These are phyloP conservation scores for Berberis vulgaris DNA, from an alignment of 164 flowering plant genomes.

Conservation along the genomic window DNA sequence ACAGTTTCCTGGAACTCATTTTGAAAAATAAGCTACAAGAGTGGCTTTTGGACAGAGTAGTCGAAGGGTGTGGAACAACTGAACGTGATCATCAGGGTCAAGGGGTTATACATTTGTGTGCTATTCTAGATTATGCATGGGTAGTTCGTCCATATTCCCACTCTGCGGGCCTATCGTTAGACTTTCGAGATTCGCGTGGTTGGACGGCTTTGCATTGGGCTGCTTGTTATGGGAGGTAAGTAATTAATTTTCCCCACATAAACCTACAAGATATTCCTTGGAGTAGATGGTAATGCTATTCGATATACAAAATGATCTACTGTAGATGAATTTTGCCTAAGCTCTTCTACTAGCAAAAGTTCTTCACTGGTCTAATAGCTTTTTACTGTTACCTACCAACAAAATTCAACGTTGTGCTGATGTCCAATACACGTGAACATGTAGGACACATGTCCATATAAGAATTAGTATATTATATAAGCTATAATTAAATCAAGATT, in stretches of 20 bases:
- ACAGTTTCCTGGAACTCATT: slow-evolving; percentile 44
- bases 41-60: slow-evolving; percentile 74
- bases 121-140: slow-evolving; percentile 83
- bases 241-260: background rate
- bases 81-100: slow-evolving; percentile 67
- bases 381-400: too few species aligned
- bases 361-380: too few species aligned
- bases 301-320: too few species aligned
- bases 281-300: too few species aligned
- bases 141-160: slow-evolving; percentile 48
- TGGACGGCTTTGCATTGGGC: slow-evolving; percentile 99
- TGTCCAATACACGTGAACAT: too few species aligned
- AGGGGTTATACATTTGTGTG: slow-evolving; percentile 86
- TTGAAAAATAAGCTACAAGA: slow-evolving; percentile 65
- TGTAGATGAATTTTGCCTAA: too few species aligned
- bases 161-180: slow-evolving; percentile 62
- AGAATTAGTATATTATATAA: too few species aligned
- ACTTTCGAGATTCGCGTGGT: slow-evolving; percentile 79
- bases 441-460: too few species aligned
- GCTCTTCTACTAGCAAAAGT: too few species aligned
- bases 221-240: slow-evolving; percentile 81
- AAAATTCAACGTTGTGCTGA: too few species aligned
- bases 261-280: background rate
- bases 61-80: slow-evolving; percentile 42
- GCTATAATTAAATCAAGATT: too few species aligned